A percentile compares a stretch with the other conserved stretches of the same genome.
Evolutionary conservation across 441 rosid genomes (phyloP).

Genomic region (Jatropha podagrica): DNA sequence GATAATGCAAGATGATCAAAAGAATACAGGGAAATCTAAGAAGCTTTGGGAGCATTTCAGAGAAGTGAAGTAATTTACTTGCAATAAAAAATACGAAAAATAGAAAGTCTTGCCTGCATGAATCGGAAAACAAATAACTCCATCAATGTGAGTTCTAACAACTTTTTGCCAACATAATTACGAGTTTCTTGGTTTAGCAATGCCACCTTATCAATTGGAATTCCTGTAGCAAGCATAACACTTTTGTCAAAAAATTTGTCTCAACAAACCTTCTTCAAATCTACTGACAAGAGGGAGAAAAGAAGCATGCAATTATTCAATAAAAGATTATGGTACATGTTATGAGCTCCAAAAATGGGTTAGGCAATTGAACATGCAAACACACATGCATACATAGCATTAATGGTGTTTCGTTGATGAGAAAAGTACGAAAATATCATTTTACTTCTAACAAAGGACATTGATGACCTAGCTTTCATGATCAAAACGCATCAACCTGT

Average conservation of each 20-base stretch:
- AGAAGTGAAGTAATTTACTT: background rate
- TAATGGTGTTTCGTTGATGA: too few relatives aligned
- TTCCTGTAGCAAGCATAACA: conserved; percentile 44
- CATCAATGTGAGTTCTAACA: conserved; percentile 81
- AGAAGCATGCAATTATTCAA: background rate
- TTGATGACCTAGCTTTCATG: conserved; percentile 1
- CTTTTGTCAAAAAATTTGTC: background rate
- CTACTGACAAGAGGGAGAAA: background rate
- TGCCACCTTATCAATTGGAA: conserved; percentile 90
- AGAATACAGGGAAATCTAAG: background rate
- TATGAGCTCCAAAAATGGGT: background rate
- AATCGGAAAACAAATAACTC: conserved; percentile 89
- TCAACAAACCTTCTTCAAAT: background rate
- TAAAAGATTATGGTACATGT: too few relatives aligned
- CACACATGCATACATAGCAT: too few relatives aligned
- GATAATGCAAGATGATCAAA: conserved; percentile 5
- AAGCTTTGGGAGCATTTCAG: background rate
- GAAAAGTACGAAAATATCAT: too few relatives aligned
- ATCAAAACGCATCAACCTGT: background rate
- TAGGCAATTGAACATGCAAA: too few relatives aligned
- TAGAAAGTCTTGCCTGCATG: conserved; percentile 59
- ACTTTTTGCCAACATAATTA: conserved; percentile 72
- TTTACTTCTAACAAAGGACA: background rate
- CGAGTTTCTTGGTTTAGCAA: conserved; percentile 70
- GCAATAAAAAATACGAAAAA: background rate